Base-by-base conservation (phyloP, 2,329 filamentous ascomycete genomes). In the Trichoderma sp. region DNA sequence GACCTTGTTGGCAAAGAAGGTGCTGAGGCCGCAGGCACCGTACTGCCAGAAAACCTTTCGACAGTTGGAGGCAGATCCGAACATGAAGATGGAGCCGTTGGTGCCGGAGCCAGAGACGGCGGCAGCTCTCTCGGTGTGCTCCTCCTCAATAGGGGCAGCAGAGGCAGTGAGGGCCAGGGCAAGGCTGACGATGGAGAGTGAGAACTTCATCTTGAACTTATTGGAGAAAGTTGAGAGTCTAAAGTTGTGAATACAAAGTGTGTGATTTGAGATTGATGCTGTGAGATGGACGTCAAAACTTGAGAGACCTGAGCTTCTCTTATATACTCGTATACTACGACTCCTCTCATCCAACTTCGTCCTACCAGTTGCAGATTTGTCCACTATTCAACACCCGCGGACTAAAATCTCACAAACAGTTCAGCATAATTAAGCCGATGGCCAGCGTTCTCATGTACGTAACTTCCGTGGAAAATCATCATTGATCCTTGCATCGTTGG, bases 1-100 rank as follows among this genome's bases (percentile, higher is more conserved):
- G 45, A 68, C 65, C 42, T 59, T 4, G 53, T 64, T 61, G 57
- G 64, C 22, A 19, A 68, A 68, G 60, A 61, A 70, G 25, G 68
- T 70, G 68, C 68, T 70, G 27, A 70, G 66, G n/a, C 68, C 68
- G 35, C 68, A 70, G 34, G 68, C 66, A 12, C 68, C 68, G 15
- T n/a, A 66, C 19, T 70, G 34, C 53, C 56, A 70, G 54, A 70
- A 70, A 48, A 70, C 10, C 3, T 48, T 4, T 5, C 68, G 66
- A 25, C 59, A 64, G 59, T 34, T 56, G 53, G 68, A 56, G 4
- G 58, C 53, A 2, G 52, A 60, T 32, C 67, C 68, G 68, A 70
- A 70, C 22, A 48, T 35, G 66, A 65, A 70, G 54, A 70, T 68
- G 29, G 68, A 70, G 35, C 68, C 68, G 6, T 19, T n/a, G n/a